Percentiles rank a stretch among this genome's conserved stretches.
phyloP scores from a whole-genome alignment of 257 asterid genomes.

The Nicotiana paniculata region DNA sequence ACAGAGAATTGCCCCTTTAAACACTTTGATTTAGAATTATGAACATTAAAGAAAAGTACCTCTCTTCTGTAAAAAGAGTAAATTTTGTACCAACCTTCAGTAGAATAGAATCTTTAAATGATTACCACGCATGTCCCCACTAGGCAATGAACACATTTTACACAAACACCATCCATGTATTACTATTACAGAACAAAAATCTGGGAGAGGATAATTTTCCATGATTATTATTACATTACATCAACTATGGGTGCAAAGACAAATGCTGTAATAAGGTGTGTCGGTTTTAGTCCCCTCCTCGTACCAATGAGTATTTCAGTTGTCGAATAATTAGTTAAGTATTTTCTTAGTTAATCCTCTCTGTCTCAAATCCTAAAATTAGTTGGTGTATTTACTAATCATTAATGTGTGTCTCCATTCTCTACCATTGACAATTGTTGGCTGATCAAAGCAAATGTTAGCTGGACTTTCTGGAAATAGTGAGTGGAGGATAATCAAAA shows the following conservation, averaged over 20 bases:
- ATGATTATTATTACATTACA: neutral
- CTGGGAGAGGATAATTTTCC: neutral
- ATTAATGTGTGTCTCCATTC: neutral
- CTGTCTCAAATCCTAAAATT: too few relatives aligned
- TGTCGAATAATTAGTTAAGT: neutral
- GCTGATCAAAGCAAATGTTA: neutral
- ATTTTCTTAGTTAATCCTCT: neutral
- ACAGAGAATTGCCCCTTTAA: neutral
- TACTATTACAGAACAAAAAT: neutral
- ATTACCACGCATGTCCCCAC: conserved; percentile 1
- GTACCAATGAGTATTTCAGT: too few relatives aligned
- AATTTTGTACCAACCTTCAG: conserved; percentile 3
- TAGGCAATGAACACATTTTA: neutral
- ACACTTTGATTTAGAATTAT: neutral
- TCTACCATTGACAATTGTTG: too few relatives aligned
- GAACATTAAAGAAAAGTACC: neutral
- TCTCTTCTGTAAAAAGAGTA: neutral
- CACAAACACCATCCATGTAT: neutral
- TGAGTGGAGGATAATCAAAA: neutral
- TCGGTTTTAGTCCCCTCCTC: too few relatives aligned
- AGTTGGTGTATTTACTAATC: neutral
- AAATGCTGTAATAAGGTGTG: neutral
- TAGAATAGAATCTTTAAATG: neutral
- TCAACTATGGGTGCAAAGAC: conserved; percentile 1
- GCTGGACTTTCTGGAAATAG: neutral